Evolutionary conservation across 768 basidiomycete species (phyloP).

Genomic region (Strobilomyces echinocephalus): DNA sequence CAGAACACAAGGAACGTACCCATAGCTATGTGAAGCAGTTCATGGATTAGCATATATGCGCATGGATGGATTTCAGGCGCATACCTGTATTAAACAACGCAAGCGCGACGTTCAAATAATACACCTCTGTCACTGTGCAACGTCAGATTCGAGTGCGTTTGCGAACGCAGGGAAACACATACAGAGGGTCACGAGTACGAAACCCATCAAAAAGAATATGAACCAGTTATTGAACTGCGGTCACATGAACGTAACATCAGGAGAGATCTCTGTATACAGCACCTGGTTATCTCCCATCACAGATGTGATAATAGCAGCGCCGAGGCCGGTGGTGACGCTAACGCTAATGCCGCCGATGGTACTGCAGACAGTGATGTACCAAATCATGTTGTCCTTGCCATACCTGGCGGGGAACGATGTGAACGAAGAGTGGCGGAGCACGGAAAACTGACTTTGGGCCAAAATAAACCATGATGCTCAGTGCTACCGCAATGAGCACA

Average conservation of each 20-base stretch:
- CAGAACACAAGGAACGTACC: constrained; percentile 37
- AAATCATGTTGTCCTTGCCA: constrained; percentile 90
- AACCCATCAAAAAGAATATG: constrained; percentile 80
- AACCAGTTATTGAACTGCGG: constrained; percentile 87
- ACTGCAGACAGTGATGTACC: constrained; percentile 92
- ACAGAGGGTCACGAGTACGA: constrained; percentile 80
- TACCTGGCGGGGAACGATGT: constrained; percentile 40
- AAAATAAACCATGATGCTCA: constrained; percentile 77
- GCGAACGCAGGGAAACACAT: constrained; percentile 26
- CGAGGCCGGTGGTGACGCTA: constrained; percentile 91
- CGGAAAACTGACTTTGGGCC: constrained; percentile 58
- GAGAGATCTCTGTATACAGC: constrained; percentile 1
- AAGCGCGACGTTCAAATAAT: constrained; percentile 92
- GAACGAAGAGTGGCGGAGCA: background rate
- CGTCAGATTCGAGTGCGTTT: constrained; percentile 2
- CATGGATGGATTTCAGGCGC: constrained; percentile 19
- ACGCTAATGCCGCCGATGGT: constrained; percentile 96
- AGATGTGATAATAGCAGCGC: constrained; percentile 82
- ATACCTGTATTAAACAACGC: constrained; percentile 89
- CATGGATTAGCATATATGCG: constrained; percentile 1
- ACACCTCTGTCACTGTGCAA: constrained; percentile 75
- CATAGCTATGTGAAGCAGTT: constrained; percentile 46
- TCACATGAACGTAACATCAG: background rate
- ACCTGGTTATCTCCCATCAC: constrained; percentile 76
- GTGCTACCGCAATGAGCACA: constrained; percentile 57